A percentile compares a stretch with the other conserved stretches of the same genome.
These are phyloP conservation scores for Exophiala bonariae DNA, from an alignment of 2,329 filamentous ascomycete genomes.

Conservation along the genomic window DNA sequence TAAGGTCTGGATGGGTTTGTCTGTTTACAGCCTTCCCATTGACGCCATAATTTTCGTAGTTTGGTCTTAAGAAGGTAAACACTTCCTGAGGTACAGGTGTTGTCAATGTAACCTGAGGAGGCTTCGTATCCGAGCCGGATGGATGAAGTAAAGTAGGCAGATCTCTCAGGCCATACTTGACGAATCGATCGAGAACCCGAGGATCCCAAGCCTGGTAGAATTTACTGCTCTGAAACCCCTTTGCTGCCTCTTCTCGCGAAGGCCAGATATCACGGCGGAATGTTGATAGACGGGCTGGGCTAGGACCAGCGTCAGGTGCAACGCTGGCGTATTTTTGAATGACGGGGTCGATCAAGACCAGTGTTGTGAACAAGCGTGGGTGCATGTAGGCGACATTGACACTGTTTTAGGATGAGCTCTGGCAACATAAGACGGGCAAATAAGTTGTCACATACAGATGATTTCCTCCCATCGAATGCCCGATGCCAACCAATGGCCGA, in stretches of 20 bases:
- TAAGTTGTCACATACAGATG: conserved; percentile 46
- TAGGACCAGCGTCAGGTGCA: conserved; percentile 30
- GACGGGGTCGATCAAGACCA: conserved; percentile 70
- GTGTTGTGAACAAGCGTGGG: conserved; percentile 70
- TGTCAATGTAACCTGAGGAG: conserved; percentile 65
- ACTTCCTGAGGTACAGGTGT: conserved; percentile 90
- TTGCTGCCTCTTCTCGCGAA: conserved; percentile 66
- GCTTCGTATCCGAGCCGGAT: conserved; percentile 49
- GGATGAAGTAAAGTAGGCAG: conserved; percentile 60
- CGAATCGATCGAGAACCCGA: conserved; percentile 73
- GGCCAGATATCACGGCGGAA: conserved; percentile 80
- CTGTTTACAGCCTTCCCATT: conserved; percentile 40
- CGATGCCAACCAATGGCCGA: conserved; percentile 73
- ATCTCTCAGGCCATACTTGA: conserved; percentile 72
- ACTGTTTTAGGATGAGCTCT: conserved; percentile 28
- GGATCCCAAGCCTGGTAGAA: conserved; percentile 85
- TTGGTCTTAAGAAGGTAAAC: conserved; percentile 49
- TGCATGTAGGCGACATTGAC: conserved; percentile 56
- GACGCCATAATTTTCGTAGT: conserved; percentile 63
- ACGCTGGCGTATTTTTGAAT: conserved; percentile 39
- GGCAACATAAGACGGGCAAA: conserved; percentile 49
- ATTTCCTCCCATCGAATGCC: conserved; percentile 77
- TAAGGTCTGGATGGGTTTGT: conserved; percentile 48
- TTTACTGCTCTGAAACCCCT: conserved; percentile 64
- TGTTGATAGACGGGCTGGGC: conserved; percentile 69